These are phyloP conservation scores for Pleurotus sapidus DNA, from an alignment of 768 basidiomycete genomes.

Conservation along the genomic window DNA sequence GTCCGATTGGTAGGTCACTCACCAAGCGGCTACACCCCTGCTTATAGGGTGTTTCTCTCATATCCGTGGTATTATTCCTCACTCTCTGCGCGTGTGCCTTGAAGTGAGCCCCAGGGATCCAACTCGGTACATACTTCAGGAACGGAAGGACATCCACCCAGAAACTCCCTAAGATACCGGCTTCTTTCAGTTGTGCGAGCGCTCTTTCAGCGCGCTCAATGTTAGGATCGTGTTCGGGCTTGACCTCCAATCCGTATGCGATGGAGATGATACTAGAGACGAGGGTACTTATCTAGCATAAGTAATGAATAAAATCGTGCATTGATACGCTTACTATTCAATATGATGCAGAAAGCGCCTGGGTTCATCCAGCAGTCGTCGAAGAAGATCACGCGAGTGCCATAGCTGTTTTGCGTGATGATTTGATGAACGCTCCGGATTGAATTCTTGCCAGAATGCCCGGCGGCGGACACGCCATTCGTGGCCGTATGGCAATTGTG, in stretches of 20 bases:
- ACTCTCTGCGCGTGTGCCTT: slow-evolving; percentile 20
- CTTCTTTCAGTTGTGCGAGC: slow-evolving; percentile 24
- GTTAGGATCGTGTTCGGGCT: neutral
- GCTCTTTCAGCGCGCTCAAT: neutral
- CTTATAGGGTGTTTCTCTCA: neutral
- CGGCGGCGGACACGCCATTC: too few species aligned
- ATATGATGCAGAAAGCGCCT: slow-evolving; percentile 16
- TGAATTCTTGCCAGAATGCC: too few species aligned
- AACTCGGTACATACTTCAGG: slow-evolving; percentile 20
- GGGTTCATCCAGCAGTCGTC: slow-evolving; percentile 17
- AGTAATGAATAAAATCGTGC: too few species aligned
- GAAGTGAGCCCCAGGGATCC: slow-evolving; percentile 37
- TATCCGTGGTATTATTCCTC: neutral
- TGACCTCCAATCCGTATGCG: slow-evolving; percentile 21
- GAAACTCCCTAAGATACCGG: slow-evolving; percentile 26
- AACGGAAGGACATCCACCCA: slow-evolving; percentile 28
- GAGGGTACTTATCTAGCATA: neutral
- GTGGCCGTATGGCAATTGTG: too few species aligned
- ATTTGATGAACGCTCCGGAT: too few species aligned
- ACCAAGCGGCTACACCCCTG: neutral
- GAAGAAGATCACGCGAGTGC: slow-evolving; percentile 21
- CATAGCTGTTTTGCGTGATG: slow-evolving; percentile 14
- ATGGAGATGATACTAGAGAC: slow-evolving; percentile 14
- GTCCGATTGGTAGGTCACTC: neutral
- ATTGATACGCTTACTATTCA: too few species aligned